Evolutionary conservation across 2,329 filamentous ascomycete genomes (phyloP), one percentile per base, ranked within the genome.

Genomic region (Aspergillus novofumigatus): DNA sequence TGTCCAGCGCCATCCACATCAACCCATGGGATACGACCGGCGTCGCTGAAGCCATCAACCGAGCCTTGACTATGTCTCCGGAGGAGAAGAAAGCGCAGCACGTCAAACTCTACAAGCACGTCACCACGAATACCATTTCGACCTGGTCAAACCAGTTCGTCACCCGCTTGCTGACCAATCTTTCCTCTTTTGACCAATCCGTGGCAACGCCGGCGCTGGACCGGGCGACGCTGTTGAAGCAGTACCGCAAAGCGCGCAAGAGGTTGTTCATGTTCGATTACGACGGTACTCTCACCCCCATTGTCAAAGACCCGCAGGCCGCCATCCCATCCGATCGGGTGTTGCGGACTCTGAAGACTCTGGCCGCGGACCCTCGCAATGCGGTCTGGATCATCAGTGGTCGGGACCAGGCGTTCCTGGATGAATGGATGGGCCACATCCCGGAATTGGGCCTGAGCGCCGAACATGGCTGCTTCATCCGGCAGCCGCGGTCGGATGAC

Each of bases 251-350:
- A 42, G 86, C 91, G 3, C 83, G 83, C 60, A 91, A 90, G 75
- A 86, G 94, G 10, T 81, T 99, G 3, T 96, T 97, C 79, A 93
- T 99, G 90, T 97, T 97, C 71, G 94, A 99, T 77, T 99, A 99
- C 69, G 94, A 99, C 72, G 94, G 94, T 50, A 99, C 94, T 0
- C 83, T 99, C 54, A 97, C 94, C 3, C 91, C 92, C 0, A 97
- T 99, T 66, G 94, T 97, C 55, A 88, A 89, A 65, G 92, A 97
- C 68, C 94, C 94, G 1, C 87, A 89, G 63, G 87, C 91, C 4
- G 94, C 94, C 3, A 87, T 97, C 42, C 94, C 94, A 0, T 93
- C 92, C 0, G 88, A 92, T 65, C 86, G 87, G 23, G 85, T 97
- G 23, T 87, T 96, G 51, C 84, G 87, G 29, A 92, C 89, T 1